phyloP scores from a whole-genome alignment of 176 grass and related monocot species.

The Pontederia paniculata region DNA sequence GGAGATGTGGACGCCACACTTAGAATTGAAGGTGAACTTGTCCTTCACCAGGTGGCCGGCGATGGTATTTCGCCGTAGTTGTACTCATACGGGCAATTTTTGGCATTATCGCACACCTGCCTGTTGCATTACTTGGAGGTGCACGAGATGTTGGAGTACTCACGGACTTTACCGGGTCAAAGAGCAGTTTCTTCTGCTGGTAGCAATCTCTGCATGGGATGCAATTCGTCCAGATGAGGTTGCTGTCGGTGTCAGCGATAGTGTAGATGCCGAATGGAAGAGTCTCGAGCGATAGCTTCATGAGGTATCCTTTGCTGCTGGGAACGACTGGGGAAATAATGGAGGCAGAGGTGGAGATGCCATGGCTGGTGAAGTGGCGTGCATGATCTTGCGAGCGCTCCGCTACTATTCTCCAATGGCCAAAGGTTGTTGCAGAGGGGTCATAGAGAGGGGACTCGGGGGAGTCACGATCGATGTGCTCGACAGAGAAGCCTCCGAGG shows the following conservation, averaged over 20 bases:
- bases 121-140: neutral
- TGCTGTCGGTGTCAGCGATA: constrained; percentile 20
- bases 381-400: too few species aligned
- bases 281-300: too few species aligned
- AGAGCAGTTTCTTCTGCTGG: too few species aligned
- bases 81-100: neutral
- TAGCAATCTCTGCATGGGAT: too few species aligned
- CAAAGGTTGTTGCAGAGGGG: too few species aligned
- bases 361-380: neutral
- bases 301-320: neutral
- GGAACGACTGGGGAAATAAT: neutral
- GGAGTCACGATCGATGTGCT: constrained; percentile 16
- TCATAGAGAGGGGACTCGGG: too few species aligned
- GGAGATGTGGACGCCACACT: neutral
- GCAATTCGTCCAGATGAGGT: constrained; percentile 20
- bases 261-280: too few species aligned
- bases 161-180: too few species aligned
- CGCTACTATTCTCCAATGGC: too few species aligned
- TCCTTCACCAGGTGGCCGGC: neutral
- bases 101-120: neutral
- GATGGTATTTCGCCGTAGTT: neutral
- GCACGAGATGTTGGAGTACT: too few species aligned
- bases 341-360: too few species aligned
- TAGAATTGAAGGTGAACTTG: constrained; percentile 8
- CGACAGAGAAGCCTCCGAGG: neutral